Evolutionary conservation across 148 eudicot species (phyloP).

Genomic region (Euryodendron excelsum): DNA sequence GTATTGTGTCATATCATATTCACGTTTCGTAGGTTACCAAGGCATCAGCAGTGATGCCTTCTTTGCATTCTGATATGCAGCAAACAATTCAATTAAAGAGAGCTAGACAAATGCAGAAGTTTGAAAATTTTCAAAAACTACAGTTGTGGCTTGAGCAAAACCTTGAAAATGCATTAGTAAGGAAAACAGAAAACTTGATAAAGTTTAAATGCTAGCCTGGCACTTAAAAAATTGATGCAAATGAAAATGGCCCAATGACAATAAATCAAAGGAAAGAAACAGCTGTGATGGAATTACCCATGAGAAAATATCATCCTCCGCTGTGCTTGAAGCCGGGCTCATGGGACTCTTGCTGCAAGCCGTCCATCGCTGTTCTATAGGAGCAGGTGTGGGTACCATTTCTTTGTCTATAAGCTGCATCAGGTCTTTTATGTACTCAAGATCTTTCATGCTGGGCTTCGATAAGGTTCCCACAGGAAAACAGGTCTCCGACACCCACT

Average conservation of each 20-base stretch:
- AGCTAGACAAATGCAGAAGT: no score
- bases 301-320: slow-evolving; percentile 81
- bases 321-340: slow-evolving; percentile 90
- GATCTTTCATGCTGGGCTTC: slow-evolving; percentile 89
- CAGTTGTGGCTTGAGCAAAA: neutral
- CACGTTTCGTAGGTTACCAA: no score
- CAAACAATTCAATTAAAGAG: no score
- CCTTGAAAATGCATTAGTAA: neutral
- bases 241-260: neutral
- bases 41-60: no score
- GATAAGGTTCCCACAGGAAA: slow-evolving; percentile 85
- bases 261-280: neutral
- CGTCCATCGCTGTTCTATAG: slow-evolving; percentile 98
- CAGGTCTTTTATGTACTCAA: slow-evolving; percentile 75
- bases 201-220: neutral
- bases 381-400: slow-evolving; percentile 86
- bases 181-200: neutral
- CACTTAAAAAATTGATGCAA: neutral
- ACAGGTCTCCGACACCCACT: slow-evolving; percentile 98
- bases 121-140: no score
- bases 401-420: slow-evolving; percentile 74
- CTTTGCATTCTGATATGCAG: no score
- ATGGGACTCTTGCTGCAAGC: slow-evolving; percentile 72
- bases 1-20: no score
- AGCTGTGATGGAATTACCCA: slow-evolving; percentile 55